Percentiles rank a stretch among this genome's conserved stretches.
Conservation (phyloP, 768 basidiomycete genomes). For the Phylloporus sp. region DNA sequence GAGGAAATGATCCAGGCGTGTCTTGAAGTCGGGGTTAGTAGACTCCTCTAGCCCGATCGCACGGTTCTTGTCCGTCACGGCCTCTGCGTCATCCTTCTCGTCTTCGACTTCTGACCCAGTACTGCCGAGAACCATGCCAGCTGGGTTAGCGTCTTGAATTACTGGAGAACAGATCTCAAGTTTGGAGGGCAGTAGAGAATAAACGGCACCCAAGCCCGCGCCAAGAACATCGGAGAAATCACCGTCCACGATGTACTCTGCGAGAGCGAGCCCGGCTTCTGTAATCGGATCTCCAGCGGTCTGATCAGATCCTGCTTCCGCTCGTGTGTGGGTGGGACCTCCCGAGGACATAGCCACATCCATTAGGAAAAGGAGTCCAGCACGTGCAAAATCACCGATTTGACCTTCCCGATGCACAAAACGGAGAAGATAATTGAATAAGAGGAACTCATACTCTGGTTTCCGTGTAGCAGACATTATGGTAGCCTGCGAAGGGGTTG, state of each 20-base stretch:
- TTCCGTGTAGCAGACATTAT: conserved; percentile 57
- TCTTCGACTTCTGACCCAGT: conserved; percentile 51
- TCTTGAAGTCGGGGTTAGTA: conserved; percentile 68
- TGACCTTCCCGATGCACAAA: conserved; percentile 93
- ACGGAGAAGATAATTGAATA: conserved; percentile 93
- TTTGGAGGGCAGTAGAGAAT: conserved; percentile 86
- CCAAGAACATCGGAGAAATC: conserved; percentile 98
- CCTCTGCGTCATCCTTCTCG: conserved; percentile 53
- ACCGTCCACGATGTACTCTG: conserved; percentile 93
- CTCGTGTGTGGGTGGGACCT: conserved; percentile 43
- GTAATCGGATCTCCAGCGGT: conserved; percentile 59
- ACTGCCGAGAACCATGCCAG: conserved; percentile 73
- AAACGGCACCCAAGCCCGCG: conserved; percentile 89
- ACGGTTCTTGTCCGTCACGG: conserved; percentile 47
- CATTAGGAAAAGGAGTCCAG: conserved; percentile 90
- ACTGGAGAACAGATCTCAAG: conserved; percentile 59
- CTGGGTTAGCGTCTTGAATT: conserved; percentile 35
- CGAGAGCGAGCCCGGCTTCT: conserved; percentile 83
- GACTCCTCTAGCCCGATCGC: conserved; percentile 76
- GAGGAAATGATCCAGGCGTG: conserved; percentile 82
- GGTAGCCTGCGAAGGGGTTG: conserved; percentile 58
- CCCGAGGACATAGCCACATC: conserved; percentile 92
- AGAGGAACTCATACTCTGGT: conserved; percentile 89
- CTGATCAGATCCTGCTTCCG: conserved; percentile 26
- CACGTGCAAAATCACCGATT: conserved; percentile 90